Percentiles rank a stretch among this genome's conserved stretches.
Conservation (phyloP, 2,329 filamentous ascomycete genomes). For the Trichoderma harzianum region DNA sequence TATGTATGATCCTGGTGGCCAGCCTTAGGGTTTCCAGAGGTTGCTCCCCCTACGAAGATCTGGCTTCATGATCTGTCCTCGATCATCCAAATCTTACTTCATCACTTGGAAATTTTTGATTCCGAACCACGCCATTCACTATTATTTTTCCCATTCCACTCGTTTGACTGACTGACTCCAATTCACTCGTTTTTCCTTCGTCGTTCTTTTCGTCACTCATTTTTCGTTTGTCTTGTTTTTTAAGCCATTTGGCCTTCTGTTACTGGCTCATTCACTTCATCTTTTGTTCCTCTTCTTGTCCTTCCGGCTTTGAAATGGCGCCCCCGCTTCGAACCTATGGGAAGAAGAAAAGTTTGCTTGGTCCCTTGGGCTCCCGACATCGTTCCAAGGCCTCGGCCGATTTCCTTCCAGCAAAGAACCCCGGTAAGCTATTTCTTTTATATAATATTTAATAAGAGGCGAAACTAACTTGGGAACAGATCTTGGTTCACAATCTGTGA, state of each 20-base stretch:
- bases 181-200: constrained; percentile 17
- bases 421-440: constrained; percentile 20
- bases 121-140: constrained; percentile 2
- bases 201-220: constrained; percentile 8
- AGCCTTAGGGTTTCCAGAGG: constrained; percentile 4
- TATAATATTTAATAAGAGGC: neutral
- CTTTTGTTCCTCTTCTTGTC: constrained; percentile 6
- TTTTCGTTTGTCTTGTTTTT: constrained; percentile 11
- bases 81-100: neutral
- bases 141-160: neutral
- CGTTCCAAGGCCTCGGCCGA: constrained; percentile 24
- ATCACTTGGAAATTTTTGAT: neutral
- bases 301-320: constrained; percentile 25
- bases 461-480: constrained; percentile 6
- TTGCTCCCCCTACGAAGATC: neutral
- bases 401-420: constrained; percentile 19
- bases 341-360: constrained; percentile 32
- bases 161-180: constrained; percentile 4
- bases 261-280: constrained; percentile 5
- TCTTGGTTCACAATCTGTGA: constrained; percentile 1
- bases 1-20: constrained; percentile 19
- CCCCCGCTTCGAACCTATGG: constrained; percentile 28
- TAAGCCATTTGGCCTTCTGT: neutral
- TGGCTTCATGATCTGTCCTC: constrained; percentile 2
- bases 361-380: constrained; percentile 27